Percentiles rank a stretch among this genome's conserved stretches.
Conservation (phyloP, 495 filamentous ascomycete species). For the Cryomyces minteri region DNA sequence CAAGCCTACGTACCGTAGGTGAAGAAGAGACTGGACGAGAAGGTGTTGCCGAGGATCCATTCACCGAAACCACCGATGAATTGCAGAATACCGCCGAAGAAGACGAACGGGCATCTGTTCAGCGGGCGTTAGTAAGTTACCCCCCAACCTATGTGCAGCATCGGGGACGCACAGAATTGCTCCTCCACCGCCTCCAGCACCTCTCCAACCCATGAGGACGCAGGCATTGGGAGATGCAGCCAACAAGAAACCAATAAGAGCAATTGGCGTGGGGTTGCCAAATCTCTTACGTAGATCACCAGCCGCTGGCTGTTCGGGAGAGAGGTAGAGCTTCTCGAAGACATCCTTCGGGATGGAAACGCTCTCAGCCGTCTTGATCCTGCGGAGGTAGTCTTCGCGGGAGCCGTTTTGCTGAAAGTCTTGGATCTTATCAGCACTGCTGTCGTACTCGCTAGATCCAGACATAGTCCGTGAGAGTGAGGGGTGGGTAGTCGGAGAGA, state of each 20-base stretch:
- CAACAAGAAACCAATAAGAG: constrained; percentile 3
- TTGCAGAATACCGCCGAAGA: not conserved
- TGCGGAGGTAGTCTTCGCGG: no score
- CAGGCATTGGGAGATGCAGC: not conserved
- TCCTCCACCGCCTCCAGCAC: not conserved
- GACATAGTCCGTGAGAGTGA: no score
- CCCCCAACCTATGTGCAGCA: no score
- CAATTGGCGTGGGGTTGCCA: constrained; percentile 4
- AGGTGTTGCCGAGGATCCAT: constrained; percentile 5
- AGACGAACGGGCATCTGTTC: not conserved
- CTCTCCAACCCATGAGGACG: constrained; percentile 5
- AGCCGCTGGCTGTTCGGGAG: constrained; percentile 1
- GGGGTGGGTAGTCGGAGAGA: no score
- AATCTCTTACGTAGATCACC: constrained; percentile 2
- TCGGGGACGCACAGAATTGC: not conserved
- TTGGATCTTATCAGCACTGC: no score
- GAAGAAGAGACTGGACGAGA: constrained; percentile 2
- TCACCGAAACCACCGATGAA: constrained; percentile 1
- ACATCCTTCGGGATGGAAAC: no score
- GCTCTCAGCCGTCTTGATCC: no score
- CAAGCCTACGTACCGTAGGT: no score
- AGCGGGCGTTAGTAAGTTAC: no score
- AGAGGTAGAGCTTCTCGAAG: constrained; percentile 3
- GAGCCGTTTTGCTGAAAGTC: no score
- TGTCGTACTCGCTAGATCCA: no score